These are phyloP conservation scores for Vicia villosa DNA, from an alignment of 306 rosid species.

Conservation along the genomic window DNA sequence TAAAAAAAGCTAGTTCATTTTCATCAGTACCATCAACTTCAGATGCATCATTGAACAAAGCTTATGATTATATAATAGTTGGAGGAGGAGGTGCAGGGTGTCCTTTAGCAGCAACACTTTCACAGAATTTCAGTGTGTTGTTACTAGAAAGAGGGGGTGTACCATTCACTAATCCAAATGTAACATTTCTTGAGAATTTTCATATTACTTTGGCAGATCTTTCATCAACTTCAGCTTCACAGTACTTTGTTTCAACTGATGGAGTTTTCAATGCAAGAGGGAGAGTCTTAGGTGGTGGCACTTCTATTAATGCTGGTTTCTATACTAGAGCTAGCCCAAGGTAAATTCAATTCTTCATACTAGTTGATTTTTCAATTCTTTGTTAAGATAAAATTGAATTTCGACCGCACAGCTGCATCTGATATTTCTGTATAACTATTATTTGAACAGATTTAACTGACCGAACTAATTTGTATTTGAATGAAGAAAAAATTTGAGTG, in stretches of 20 bases:
- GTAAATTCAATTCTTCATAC: slow-evolving; percentile 35
- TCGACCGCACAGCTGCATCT: too few species aligned
- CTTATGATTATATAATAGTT: slow-evolving; percentile 75
- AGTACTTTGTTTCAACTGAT: slow-evolving; percentile 73
- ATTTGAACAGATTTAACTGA: too few species aligned
- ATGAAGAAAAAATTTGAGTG: too few species aligned
- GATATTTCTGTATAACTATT: too few species aligned
- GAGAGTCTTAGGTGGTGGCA: slow-evolving; percentile 87
- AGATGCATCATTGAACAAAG: slow-evolving; percentile 42
- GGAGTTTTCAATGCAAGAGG: slow-evolving; percentile 83
- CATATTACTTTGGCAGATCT: slow-evolving; percentile 72
- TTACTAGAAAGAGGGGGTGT: slow-evolving; percentile 88
- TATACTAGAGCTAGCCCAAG: slow-evolving; percentile 81
- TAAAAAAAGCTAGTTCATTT: slow-evolving; percentile 74
- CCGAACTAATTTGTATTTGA: too few species aligned
- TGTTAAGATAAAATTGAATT: not conserved
- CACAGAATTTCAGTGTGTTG: slow-evolving; percentile 68
- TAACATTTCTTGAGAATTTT: slow-evolving; percentile 65
- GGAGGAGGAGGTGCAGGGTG: slow-evolving; percentile 99
- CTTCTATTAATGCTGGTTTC: slow-evolving; percentile 89
- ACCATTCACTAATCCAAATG: slow-evolving; percentile 79
- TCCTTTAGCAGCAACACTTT: slow-evolving; percentile 89
- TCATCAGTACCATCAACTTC: slow-evolving; percentile 56
- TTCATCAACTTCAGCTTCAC: slow-evolving; percentile 86
- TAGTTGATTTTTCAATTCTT: not conserved